Conservation (phyloP, 73 alveolate species). For the Durusdinium trenchii region DNA sequence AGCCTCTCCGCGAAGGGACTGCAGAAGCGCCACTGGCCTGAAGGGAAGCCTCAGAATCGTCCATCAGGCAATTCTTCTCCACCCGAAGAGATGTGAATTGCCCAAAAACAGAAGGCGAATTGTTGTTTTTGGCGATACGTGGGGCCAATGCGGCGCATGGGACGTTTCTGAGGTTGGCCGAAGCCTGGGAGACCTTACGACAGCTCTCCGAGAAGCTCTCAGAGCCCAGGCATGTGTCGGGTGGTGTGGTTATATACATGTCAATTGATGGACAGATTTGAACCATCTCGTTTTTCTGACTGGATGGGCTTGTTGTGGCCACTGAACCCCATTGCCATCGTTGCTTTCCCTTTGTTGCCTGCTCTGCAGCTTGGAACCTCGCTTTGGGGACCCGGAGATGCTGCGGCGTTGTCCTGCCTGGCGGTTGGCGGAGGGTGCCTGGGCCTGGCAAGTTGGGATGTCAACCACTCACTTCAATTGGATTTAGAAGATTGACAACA, state of each 20-base stretch:
- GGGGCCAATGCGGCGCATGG: not conserved
- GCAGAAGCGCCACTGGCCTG: conserved; percentile 5
- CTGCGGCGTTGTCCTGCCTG: conserved; percentile 63
- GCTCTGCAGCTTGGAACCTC: conserved; percentile 19
- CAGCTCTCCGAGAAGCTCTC: conserved; percentile 30
- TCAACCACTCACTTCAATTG: too few relatives aligned
- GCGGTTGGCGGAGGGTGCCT: conserved; percentile 54
- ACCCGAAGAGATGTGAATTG: not conserved
- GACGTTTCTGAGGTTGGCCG: conserved; percentile 12
- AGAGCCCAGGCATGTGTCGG: conserved; percentile 63
- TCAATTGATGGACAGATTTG: too few relatives aligned
- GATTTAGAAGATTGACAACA: too few relatives aligned
- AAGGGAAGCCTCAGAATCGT: too few relatives aligned
- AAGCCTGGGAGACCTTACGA: conserved; percentile 44
- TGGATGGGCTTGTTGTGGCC: not conserved
- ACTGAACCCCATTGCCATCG: not conserved
- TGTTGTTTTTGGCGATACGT: too few relatives aligned
- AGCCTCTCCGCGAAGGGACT: conserved; percentile 5
- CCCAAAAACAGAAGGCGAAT: not conserved
- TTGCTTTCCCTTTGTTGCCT: too few relatives aligned
- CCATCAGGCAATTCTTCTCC: not conserved
- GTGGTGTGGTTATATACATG: too few relatives aligned
- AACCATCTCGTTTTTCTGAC: too few relatives aligned
- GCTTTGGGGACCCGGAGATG: conserved; percentile 4
- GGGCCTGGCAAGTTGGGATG: not conserved